Percentiles rank a stretch among this genome's conserved stretches.
phyloP scores from a whole-genome alignment of 768 basidiomycete genomes.

The Termitomyces sp. region DNA sequence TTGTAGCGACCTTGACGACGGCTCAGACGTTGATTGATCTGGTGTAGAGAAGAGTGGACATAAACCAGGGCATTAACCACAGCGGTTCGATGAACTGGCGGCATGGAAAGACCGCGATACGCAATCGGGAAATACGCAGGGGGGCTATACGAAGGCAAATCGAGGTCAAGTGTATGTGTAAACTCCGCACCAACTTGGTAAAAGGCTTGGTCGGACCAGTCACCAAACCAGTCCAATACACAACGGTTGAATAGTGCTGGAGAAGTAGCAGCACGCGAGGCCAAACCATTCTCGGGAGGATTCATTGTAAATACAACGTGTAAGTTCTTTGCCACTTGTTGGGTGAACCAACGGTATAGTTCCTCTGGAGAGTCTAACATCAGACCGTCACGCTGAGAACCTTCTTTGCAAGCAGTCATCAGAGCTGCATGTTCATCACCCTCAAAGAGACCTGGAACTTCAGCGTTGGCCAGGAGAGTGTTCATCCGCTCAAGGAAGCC shows the following conservation, averaged over 20 bases:
- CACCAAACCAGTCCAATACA: constrained; percentile 99
- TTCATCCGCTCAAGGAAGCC: constrained; percentile 99
- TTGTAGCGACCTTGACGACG: constrained; percentile 94
- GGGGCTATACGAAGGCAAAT: constrained; percentile 74
- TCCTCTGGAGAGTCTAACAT: constrained; percentile 99
- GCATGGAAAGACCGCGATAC: constrained; percentile 77
- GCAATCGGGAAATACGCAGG: constrained; percentile 85
- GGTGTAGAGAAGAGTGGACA: constrained; percentile 85
- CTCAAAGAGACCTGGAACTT: constrained; percentile 99
- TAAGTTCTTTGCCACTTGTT: constrained; percentile 95
- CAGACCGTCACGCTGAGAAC: constrained; percentile 95
- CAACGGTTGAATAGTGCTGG: constrained; percentile 99
- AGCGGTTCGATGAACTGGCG: constrained; percentile 87
- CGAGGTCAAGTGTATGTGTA: constrained; percentile 89
- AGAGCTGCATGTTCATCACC: constrained; percentile 98
- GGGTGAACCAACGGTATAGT: constrained; percentile 97
- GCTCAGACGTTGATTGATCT: constrained; percentile 84
- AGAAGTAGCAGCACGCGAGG: constrained; percentile 93
- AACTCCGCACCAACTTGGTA: constrained; percentile 98
- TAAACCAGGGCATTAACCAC: constrained; percentile 92
- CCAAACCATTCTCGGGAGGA: constrained; percentile 92
- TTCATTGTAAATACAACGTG: constrained; percentile 99
- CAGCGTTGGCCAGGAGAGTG: constrained; percentile 97
- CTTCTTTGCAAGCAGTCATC: constrained; percentile 99
- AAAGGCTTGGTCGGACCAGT: constrained; percentile 98